Evolutionary conservation across 176 grass and related monocot genomes (phyloP).

Genomic region (Oryza rufipogon): DNA sequence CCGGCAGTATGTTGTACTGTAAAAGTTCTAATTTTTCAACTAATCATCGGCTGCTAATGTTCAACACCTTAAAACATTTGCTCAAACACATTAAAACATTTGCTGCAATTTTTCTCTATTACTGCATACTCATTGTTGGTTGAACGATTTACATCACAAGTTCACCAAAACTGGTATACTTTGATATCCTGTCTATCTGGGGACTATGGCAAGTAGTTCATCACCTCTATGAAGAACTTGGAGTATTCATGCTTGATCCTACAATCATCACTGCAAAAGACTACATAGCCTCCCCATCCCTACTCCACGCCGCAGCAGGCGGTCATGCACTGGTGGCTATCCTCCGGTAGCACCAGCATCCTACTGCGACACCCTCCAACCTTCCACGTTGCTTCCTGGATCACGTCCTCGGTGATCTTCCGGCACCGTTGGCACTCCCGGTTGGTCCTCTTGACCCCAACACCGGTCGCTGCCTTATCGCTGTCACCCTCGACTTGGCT

Average conservation of each 20-base stretch:
- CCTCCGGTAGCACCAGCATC: neutral
- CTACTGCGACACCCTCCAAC: rapidly evolving
- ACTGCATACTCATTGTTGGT: too few relatives aligned
- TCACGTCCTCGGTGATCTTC: neutral
- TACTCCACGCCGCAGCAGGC: neutral
- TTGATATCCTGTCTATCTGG: too few relatives aligned
- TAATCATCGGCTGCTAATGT: neutral
- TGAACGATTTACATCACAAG: too few relatives aligned
- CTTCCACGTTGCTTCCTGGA: conserved; percentile 18
- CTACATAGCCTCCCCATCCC: neutral
- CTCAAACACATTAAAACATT: neutral
- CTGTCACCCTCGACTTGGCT: too few relatives aligned
- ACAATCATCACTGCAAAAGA: neutral
- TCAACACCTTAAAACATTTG: neutral
- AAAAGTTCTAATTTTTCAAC: neutral
- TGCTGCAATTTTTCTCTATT: neutral
- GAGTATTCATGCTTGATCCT: conserved; percentile 24
- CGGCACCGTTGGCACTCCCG: neutral
- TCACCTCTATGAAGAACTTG: neutral
- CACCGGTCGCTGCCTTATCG: too few relatives aligned
- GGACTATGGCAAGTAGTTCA: neutral
- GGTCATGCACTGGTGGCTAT: neutral
- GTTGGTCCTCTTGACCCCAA: too few relatives aligned
- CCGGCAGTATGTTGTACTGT: too few relatives aligned
- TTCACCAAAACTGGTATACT: too few relatives aligned